Percentiles rank a stretch among this genome's conserved stretches.
These are phyloP conservation scores for Termitomyces sp. DNA, from an alignment of 1,284 basidiomycete genomes.

Conservation along the genomic window DNA sequence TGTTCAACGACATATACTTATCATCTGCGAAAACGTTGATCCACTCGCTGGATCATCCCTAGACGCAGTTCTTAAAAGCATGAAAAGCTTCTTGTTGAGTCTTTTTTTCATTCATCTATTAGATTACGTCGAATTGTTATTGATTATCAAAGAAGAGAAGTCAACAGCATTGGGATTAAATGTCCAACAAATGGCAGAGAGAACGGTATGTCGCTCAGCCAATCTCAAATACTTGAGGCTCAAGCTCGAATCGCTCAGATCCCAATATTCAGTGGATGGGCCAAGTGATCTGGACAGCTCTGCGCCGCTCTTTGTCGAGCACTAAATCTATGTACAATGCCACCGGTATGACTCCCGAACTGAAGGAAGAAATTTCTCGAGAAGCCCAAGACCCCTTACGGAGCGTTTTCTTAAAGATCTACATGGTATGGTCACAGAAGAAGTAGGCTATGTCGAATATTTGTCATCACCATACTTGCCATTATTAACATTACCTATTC, in stretches of 20 bases:
- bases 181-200: neutral
- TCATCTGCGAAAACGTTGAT: neutral
- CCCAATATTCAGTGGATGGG: neutral
- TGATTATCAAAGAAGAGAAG: neutral
- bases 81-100: conserved; percentile 2
- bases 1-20: conserved; percentile 4
- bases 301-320: neutral
- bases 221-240: neutral
- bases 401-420: neutral
- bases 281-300: neutral
- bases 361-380: neutral
- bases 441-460: neutral
- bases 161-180: neutral
- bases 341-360: conserved; percentile 1
- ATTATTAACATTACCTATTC: neutral
- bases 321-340: neutral
- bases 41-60: conserved; percentile 1
- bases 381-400: conserved; percentile 1
- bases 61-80: neutral
- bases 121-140: neutral
- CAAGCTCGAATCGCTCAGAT: neutral
- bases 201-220: neutral
- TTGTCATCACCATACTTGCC: neutral
- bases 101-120: neutral
- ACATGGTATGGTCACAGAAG: conserved; percentile 6